A percentile compares a stretch with the other conserved stretches of the same genome.
phyloP scores from a whole-genome alignment of 1,139 yeast species.

The Magnusiomyces paraingens region DNA sequence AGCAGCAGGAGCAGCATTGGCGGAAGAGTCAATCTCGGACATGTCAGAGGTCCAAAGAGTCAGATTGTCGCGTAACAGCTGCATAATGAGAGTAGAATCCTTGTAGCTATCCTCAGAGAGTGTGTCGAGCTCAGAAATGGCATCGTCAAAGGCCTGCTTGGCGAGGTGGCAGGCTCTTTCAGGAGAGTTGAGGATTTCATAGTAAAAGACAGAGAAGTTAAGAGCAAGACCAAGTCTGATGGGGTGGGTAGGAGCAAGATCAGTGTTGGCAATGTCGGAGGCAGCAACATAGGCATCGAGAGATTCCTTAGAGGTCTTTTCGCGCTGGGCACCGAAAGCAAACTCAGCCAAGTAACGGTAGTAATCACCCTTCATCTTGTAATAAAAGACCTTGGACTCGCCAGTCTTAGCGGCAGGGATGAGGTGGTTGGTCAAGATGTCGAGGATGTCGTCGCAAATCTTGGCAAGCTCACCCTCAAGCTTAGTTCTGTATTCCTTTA shows the following conservation, averaged over 20 bases:
- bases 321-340: constrained; percentile 84
- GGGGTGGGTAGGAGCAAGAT: constrained; percentile 97
- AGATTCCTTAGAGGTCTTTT: constrained; percentile 86
- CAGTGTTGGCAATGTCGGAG: constrained; percentile 93
- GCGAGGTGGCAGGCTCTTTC: constrained; percentile 98
- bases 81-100: constrained; percentile 98
- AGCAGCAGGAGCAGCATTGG: constrained; percentile 40
- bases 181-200: constrained; percentile 95
- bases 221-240: constrained; percentile 96
- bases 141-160: constrained; percentile 98
- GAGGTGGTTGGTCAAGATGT: constrained; percentile 81
- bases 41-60: constrained; percentile 97
- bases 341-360: constrained; percentile 98
- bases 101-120: constrained; percentile 96
- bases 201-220: constrained; percentile 96
- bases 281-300: constrained; percentile 94
- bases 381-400: constrained; percentile 96
- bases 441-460: constrained; percentile 89
- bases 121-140: constrained; percentile 97
- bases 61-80: constrained; percentile 94
- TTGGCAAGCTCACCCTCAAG: constrained; percentile 89
- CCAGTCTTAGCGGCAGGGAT: constrained; percentile 92
- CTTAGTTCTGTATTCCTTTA: constrained; percentile 91
- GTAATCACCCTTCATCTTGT: constrained; percentile 99
- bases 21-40: constrained; percentile 47